Evolutionary conservation across 371 early-diverging fungal species (phyloP).

Genomic region (Paraphysoderma sedebokerense): DNA sequence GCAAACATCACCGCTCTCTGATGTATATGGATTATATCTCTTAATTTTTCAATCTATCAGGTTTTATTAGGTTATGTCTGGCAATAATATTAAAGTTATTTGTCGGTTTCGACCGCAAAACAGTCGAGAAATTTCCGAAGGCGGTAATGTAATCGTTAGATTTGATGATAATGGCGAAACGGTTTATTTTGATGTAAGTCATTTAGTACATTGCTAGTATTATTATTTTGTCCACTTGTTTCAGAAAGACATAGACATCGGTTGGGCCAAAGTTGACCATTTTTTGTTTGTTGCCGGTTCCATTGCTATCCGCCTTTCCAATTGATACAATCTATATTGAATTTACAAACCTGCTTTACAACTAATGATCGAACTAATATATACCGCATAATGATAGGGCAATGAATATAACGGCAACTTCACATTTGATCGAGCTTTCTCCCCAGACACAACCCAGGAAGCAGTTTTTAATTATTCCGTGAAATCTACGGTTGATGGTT

Average conservation of each 20-base stretch:
- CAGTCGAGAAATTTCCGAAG: constrained; percentile 68
- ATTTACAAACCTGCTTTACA: neutral
- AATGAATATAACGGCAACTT: constrained; percentile 64
- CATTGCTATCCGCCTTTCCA: neutral
- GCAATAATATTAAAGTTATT: constrained; percentile 87
- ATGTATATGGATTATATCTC: neutral
- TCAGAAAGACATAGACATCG: no score
- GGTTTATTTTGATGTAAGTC: constrained; percentile 40
- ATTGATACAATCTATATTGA: neutral
- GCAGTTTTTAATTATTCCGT: constrained; percentile 80
- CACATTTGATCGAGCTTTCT: constrained; percentile 81
- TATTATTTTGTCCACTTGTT: no score
- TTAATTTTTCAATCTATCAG: neutral
- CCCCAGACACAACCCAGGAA: constrained; percentile 57
- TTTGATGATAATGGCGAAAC: constrained; percentile 57
- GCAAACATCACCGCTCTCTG: neutral
- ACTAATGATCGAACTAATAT: no score
- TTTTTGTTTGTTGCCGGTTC: neutral
- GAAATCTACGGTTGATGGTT: constrained; percentile 79
- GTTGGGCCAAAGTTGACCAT: no score
- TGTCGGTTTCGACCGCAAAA: constrained; percentile 95
- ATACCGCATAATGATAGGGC: no score
- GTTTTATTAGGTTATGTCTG: neutral
- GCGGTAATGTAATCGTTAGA: constrained; percentile 65
- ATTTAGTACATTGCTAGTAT: no score